A percentile compares a stretch with the other conserved stretches of the same genome.
These are phyloP conservation scores for Dactylorhiza incarnata DNA, from an alignment of 106 monocot genomes.

Conservation along the genomic window DNA sequence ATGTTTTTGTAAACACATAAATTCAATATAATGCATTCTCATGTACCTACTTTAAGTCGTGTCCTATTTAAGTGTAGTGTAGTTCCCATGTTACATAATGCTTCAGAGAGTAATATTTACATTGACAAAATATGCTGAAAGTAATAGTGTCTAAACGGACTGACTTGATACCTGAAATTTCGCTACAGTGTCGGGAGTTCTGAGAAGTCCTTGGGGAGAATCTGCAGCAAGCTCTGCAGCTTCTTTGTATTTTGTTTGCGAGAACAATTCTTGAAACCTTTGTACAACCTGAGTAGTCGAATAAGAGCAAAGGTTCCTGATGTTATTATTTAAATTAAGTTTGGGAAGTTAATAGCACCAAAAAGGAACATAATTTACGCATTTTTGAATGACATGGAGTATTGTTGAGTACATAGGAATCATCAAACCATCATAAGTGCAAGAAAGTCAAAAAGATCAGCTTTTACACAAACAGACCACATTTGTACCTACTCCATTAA, in stretches of 20 bases:
- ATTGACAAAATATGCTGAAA: neutral
- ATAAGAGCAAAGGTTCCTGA: neutral
- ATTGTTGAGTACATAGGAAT: neutral
- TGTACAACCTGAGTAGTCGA: slow-evolving; percentile 71
- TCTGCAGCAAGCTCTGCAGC: slow-evolving; percentile 99
- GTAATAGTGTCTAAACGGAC: neutral
- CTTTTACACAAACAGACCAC: neutral
- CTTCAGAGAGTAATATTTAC: neutral
- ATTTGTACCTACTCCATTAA: no score
- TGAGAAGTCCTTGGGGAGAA: slow-evolving; percentile 86
- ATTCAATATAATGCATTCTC: no score
- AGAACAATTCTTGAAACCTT: slow-evolving; percentile 90
- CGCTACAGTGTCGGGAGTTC: slow-evolving; percentile 92
- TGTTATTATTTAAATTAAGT: neutral
- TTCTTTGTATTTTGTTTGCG: slow-evolving; percentile 97
- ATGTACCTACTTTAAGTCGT: no score
- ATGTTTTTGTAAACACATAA: no score
- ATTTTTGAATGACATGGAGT: neutral
- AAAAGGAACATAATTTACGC: neutral
- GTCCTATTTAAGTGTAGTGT: no score
- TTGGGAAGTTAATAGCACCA: neutral
- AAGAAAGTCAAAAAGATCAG: no score
- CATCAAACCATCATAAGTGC: neutral
- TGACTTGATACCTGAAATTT: slow-evolving; percentile 85
- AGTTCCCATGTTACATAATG: neutral